phyloP scores from a whole-genome alignment of 1,139 yeast genomes.

The Cylindricascospora bacillispora region DNA sequence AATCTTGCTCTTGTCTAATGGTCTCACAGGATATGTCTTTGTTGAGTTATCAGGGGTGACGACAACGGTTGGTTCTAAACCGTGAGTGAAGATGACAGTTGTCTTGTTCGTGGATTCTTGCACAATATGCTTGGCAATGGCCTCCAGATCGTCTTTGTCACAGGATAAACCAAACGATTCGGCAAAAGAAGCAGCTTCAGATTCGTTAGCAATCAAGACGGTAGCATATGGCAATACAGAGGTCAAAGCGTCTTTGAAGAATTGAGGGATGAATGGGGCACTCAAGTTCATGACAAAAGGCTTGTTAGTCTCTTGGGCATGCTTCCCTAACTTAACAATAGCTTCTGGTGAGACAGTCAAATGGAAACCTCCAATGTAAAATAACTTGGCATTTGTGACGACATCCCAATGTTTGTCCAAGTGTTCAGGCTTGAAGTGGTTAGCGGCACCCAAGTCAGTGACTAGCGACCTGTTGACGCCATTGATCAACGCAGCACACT shows the following conservation, averaged over 20 bases:
- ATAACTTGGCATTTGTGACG: conserved; percentile 70
- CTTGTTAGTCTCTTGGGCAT: conserved; percentile 79
- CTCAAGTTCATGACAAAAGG: conserved; percentile 76
- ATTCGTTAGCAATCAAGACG: conserved; percentile 85
- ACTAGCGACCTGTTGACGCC: conserved; percentile 85
- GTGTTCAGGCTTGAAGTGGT: conserved; percentile 86
- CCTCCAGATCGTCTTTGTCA: conserved; percentile 48
- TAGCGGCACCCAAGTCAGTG: conserved; percentile 96
- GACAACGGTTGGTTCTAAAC: conserved; percentile 79
- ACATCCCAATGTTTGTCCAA: conserved; percentile 76
- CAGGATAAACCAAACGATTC: conserved; percentile 55
- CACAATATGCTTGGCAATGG: conserved; percentile 68
- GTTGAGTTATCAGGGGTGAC: conserved; percentile 30
- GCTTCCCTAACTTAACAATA: conserved; percentile 76
- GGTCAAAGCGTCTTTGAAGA: conserved; percentile 87
- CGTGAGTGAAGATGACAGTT: conserved; percentile 86
- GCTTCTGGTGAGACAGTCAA: conserved; percentile 96
- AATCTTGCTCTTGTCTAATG: conserved; percentile 52
- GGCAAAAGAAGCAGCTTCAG: conserved; percentile 93
- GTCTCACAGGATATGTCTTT: conserved; percentile 53
- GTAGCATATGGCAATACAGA: conserved; percentile 78
- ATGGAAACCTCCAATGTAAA: conserved; percentile 96
- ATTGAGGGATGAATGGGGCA: conserved; percentile 94
- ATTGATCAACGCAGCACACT: conserved; percentile 91
- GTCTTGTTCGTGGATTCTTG: conserved; percentile 55